phyloP scores from a whole-genome alignment of 345 rosid species.

The Anastatica hierochuntica region DNA sequence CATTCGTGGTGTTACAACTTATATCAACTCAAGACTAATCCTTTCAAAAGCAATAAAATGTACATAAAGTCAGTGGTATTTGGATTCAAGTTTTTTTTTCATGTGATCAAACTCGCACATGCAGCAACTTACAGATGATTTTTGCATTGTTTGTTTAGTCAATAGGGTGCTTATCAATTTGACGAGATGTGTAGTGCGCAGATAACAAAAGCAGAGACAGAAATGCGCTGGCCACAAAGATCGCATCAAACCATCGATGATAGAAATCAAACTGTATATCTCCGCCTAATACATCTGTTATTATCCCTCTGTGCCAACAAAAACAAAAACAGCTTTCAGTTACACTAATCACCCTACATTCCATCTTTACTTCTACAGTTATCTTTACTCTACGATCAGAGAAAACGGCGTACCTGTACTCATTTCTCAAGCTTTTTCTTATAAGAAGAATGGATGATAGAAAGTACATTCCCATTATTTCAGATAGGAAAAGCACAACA shows the following conservation, averaged over 20 bases:
- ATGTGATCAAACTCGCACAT: neutral
- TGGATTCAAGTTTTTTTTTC: no score
- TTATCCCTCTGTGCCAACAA: constrained; percentile 57
- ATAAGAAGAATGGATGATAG: constrained; percentile 89
- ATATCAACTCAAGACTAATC: constrained; percentile 10
- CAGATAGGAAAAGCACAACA: constrained; percentile 86
- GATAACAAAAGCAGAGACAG: constrained; percentile 86
- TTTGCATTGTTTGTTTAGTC: constrained; percentile 32
- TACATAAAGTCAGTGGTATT: neutral
- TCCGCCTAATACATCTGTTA: constrained; percentile 92
- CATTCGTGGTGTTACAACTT: constrained; percentile 2
- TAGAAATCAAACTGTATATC: constrained; percentile 97
- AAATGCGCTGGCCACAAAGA: constrained; percentile 93
- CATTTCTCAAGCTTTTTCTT: constrained; percentile 87
- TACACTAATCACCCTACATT: neutral
- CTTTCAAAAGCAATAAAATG: neutral
- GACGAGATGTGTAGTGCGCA: constrained; percentile 93
- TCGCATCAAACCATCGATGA: constrained; percentile 97
- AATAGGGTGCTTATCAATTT: constrained; percentile 89
- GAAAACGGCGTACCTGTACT: constrained; percentile 54
- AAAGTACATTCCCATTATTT: constrained; percentile 99
- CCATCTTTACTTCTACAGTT: neutral
- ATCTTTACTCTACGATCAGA: neutral
- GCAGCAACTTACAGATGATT: constrained; percentile 10
- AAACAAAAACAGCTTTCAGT: neutral